These are phyloP conservation scores for Pseudogymnoascus sp. DNA, from an alignment of 2,329 filamentous ascomycete genomes.

Conservation along the genomic window DNA sequence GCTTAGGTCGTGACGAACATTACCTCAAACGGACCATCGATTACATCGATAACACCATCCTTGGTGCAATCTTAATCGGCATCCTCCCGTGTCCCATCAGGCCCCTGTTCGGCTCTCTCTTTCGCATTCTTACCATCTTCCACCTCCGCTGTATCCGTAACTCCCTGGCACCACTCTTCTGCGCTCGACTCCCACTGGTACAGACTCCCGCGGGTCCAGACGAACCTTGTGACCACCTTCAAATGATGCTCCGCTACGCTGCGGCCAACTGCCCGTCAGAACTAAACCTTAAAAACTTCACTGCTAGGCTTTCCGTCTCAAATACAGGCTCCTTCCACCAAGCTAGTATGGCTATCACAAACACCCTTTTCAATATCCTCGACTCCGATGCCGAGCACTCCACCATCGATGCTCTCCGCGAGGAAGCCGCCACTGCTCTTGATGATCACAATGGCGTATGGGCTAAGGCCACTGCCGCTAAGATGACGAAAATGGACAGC, in stretches of 20 bases:
- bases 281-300: constrained; percentile 19
- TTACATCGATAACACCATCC: constrained; percentile 28
- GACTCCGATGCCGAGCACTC: constrained; percentile 31
- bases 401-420: constrained; percentile 31
- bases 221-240: constrained; percentile 32
- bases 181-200: constrained; percentile 20
- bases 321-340: constrained; percentile 29
- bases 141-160: constrained; percentile 21
- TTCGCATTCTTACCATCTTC: constrained; percentile 19
- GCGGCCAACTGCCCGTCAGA: constrained; percentile 32
- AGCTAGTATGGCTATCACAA: constrained; percentile 33
- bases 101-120: constrained; percentile 26
- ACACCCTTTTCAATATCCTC: constrained; percentile 33
- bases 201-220: constrained; percentile 18
- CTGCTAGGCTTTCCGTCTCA: constrained; percentile 19
- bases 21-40: constrained; percentile 27
- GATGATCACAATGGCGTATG: constrained; percentile 27
- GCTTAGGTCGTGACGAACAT: constrained; percentile 23
- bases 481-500: constrained; percentile 35
- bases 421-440: constrained; percentile 31
- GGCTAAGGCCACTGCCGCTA: constrained; percentile 32
- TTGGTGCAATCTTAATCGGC: constrained; percentile 28
- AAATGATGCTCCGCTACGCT: constrained; percentile 36
- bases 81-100: constrained; percentile 27
- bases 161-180: constrained; percentile 17